Evolutionary conservation across 2,329 filamentous ascomycete species (phyloP), one percentile per base, ranked within the genome.

Genomic region (Pseudogymnoascus sp.): DNA sequence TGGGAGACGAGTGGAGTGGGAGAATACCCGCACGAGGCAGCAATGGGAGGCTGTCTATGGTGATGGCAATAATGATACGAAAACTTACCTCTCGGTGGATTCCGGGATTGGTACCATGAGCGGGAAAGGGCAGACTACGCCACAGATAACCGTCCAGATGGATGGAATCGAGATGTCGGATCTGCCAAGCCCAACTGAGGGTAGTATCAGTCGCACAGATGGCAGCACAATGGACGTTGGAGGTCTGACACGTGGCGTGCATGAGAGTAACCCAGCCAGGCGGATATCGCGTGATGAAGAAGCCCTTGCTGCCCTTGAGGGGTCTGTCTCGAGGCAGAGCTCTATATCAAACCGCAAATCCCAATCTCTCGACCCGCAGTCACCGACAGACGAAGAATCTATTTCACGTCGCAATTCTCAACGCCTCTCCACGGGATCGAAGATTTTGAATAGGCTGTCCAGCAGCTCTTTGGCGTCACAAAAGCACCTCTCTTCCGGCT

Each of bases 1-100:
- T 2, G 91, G 90, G 3, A 82, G 85, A 62, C 81, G 84, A 62
- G 77, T 91, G 11, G 85, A 90, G 70, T 79, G 83, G 64, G 75
- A 78, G n/a, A 86, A 83, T 62, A 80, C 81, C 10, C 80, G 80
- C 5, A 88, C 91, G 66, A 81, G 84, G 51, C 77, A 77, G 5
- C 78, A 86, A 66, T 97, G 93, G 93, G 93, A 97, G 72, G 83
- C 83, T 5, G 79, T 83, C 1, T 95, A 96, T 68, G 59, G 51
- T 14, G 16, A 57, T 11, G 36, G 42, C 16, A 42, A 34, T 34
- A 26, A 47, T 37, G 60, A 64, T 66, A 7, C 60, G 57, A 29
- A 61, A 67, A 26, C 34, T 11, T 39, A 12, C 37, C 59, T 39
- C 34, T 39, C 36, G 7, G 39, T 39, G 39, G 71, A 74, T 68